Percentiles rank a stretch among this genome's conserved stretches.
phyloP scores from a whole-genome alignment of 2,329 filamentous ascomycete species.

The Chaetomiaceae sp. region DNA sequence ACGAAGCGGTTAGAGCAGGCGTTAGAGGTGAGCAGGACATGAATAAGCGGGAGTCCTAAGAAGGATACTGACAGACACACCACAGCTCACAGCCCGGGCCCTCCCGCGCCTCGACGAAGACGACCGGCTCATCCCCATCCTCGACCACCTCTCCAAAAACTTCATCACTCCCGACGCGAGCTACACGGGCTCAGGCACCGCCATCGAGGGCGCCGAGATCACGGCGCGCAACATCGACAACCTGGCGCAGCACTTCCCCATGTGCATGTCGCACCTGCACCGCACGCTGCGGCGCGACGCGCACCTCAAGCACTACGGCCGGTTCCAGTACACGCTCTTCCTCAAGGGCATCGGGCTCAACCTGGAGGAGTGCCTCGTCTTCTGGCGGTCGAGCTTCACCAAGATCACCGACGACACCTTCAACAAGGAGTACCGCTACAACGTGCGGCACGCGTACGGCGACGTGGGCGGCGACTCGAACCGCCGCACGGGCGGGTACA shows the following conservation, averaged over 20 bases:
- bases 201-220: slow-evolving; percentile 67
- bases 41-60: slow-evolving; percentile 8
- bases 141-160: slow-evolving; percentile 82
- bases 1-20: slow-evolving; percentile 72
- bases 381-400: slow-evolving; percentile 85
- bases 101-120: slow-evolving; percentile 93
- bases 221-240: slow-evolving; percentile 74
- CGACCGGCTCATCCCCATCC: slow-evolving; percentile 70
- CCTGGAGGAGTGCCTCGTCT: slow-evolving; percentile 85
- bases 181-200: slow-evolving; percentile 63
- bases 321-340: slow-evolving; percentile 93
- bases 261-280: slow-evolving; percentile 93
- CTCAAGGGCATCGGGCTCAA: slow-evolving; percentile 90
- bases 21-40: slow-evolving; percentile 60
- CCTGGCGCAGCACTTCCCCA: slow-evolving; percentile 76
- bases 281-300: slow-evolving; percentile 78
- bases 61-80: not conserved
- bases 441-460: slow-evolving; percentile 90
- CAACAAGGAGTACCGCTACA: slow-evolving; percentile 97
- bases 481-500: slow-evolving; percentile 79
- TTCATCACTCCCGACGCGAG: slow-evolving; percentile 87
- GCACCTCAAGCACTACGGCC: slow-evolving; percentile 89
- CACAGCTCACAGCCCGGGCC: slow-evolving; percentile 78
- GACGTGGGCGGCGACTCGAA: slow-evolving; percentile 93
- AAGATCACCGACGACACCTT: slow-evolving; percentile 90